Base-by-base conservation (phyloP, 2,329 filamentous ascomycete genomes). In the Pyrenophora teres region DNA sequence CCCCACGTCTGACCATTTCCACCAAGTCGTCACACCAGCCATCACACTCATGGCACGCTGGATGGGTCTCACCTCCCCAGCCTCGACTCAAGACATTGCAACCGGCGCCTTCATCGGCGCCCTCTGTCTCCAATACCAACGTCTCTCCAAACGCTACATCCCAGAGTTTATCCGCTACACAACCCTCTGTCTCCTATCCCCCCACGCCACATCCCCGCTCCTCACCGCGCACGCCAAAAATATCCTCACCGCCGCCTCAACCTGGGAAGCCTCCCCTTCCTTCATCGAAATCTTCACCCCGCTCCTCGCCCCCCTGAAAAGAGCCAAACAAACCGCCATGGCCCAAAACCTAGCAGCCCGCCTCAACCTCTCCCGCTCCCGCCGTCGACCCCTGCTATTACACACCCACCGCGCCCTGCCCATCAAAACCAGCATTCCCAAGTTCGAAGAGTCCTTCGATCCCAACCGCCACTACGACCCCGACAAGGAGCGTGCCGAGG, bases 401-500 rank as follows among this genome's bases (percentile, higher is more conserved):
- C 94, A 99, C 77, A 83, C 94, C 75, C 94, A 99, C 80, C 83
- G 83, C 0, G 91, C 92, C 0, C 82, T 96, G 2, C 87, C 94
- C 18, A 96, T 97, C 79, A 92, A 93, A 74, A 87, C 86, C 6
- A 87, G 84, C 52, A 86, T 97, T 40, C 94, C 94, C 75, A 96
- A 96, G 75, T 99, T 97, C 77, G 94, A 97, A 77, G 93, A 97
- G 72, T 83, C 84, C 51, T 99, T 92, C 83, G 94, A 96, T 74
- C 94, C 94, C 3, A 86, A 89, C 78, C 93, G 92, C 78, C 94
- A 97, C 82, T 97, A 99, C 83, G 95, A 99, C 71, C 92, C 92
- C 0, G 89, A 99, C 76, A 87, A 87, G 62, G 92, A 96, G 75
- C 89, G 94, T 30, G 87, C 90, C 18, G 92, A 97, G 69, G 77